Evolutionary conservation across 352 stramenopile genomes (phyloP).

Genomic region (Lagenidium giganteum): DNA sequence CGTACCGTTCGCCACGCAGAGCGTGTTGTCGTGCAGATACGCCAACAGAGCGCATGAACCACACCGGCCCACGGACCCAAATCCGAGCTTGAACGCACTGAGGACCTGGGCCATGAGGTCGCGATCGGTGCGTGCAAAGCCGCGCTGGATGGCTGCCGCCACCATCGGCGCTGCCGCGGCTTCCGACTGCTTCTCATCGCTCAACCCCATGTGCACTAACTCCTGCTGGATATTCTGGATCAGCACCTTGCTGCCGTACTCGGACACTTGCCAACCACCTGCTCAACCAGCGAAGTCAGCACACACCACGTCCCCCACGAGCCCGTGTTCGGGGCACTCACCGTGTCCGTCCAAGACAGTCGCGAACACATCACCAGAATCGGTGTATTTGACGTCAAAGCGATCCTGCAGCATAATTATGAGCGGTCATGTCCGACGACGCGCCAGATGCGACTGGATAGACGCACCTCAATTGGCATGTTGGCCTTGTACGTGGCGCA

Average conservation of each 20-base stretch:
- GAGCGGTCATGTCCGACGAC: too few species aligned
- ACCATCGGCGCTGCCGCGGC: constrained; percentile 34
- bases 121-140: constrained; percentile 77
- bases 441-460: not conserved
- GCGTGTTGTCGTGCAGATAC: constrained; percentile 52
- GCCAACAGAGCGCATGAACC: constrained; percentile 82
- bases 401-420: constrained; percentile 55
- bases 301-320: not conserved
- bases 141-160: constrained; percentile 51
- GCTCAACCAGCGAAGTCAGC: not conserved
- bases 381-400: constrained; percentile 54
- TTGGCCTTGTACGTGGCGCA: constrained; percentile 66
- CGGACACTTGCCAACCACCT: constrained; percentile 87
- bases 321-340: constrained; percentile 7
- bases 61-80: constrained; percentile 79
- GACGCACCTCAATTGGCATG: constrained; percentile 44
- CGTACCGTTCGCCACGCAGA: constrained; percentile 85
- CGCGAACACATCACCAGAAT: constrained; percentile 68
- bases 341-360: constrained; percentile 87
- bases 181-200: too few species aligned
- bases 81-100: constrained; percentile 83
- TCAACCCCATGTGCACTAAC: constrained; percentile 21
- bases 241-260: constrained; percentile 72
- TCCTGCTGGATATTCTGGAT: constrained; percentile 74
- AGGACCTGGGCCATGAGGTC: constrained; percentile 69